Conservation (phyloP, 495 filamentous ascomycete species). For the Xylaria sp. region DNA sequence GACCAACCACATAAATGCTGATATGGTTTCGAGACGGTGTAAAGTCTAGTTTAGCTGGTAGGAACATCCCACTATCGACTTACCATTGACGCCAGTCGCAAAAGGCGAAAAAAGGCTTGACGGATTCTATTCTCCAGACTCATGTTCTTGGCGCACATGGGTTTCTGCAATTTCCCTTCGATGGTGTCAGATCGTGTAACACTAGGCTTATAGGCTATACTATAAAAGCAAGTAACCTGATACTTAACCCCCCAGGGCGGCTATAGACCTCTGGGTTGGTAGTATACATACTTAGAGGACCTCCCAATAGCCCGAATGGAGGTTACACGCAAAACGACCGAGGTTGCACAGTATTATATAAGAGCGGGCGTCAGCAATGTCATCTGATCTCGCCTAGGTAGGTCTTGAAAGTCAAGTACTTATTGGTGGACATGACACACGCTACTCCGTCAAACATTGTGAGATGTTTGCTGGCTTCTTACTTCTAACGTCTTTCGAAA, state of each 20-base stretch:
- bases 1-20: not conserved
- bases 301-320: not conserved
- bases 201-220: conserved; percentile 1
- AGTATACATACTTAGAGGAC: not conserved
- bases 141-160: conserved; percentile 5
- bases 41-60: not conserved
- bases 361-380: conserved; percentile 3
- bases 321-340: not conserved
- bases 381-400: conserved; percentile 7
- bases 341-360: conserved; percentile 12
- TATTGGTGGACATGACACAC: not conserved
- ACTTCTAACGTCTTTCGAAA: not conserved
- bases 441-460: conserved; percentile 1
- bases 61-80: conserved; percentile 11
- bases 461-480: not conserved
- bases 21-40: not conserved
- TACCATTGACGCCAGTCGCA: not conserved
- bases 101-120: not conserved
- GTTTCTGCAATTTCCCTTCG: conserved; percentile 9
- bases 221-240: not conserved
- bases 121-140: not conserved
- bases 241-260: not conserved
- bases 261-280: not conserved
- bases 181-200: not conserved
- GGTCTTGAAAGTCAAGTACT: not conserved